Percentiles rank a stretch among this genome's conserved stretches.
These are phyloP conservation scores for Saturnispora gosingensis DNA, from an alignment of 805 yeast species.

Conservation along the genomic window DNA sequence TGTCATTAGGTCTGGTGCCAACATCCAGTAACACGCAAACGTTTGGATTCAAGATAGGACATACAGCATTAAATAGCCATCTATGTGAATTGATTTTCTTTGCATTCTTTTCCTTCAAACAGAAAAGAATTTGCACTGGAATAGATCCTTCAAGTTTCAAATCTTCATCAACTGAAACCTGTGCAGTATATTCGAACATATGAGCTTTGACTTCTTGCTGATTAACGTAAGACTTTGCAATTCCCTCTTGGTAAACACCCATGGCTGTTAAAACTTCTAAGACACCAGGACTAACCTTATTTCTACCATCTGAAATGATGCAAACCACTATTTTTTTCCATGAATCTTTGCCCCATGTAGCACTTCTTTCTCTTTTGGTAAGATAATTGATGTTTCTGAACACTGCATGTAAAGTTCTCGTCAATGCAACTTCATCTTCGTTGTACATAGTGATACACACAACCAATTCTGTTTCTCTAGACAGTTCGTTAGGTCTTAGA, in stretches of 20 bases:
- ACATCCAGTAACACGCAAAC: conserved; percentile 86
- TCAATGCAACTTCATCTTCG: conserved; percentile 82
- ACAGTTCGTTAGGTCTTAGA: conserved; percentile 73
- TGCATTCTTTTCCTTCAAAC: conserved; percentile 84
- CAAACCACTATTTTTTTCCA: conserved; percentile 96
- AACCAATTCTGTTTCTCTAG: conserved; percentile 86
- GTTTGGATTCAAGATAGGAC: conserved; percentile 87
- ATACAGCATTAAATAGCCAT: conserved; percentile 93
- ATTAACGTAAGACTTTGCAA: conserved; percentile 90
- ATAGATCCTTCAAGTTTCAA: conserved; percentile 85
- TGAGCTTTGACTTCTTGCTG: conserved; percentile 89
- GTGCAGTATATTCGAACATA: conserved; percentile 92
- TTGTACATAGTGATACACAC: conserved; percentile 96
- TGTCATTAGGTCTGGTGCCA: conserved; percentile 91
- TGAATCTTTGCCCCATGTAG: conserved; percentile 91
- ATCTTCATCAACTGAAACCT: conserved; percentile 83
- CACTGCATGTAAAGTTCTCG: conserved; percentile 90
- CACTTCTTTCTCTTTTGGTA: conserved; percentile 68
- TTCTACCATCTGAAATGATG: conserved; percentile 90
- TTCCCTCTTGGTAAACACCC: conserved; percentile 96
- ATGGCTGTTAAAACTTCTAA: conserved; percentile 84
- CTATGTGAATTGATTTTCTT: conserved; percentile 96
- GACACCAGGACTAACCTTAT: conserved; percentile 76
- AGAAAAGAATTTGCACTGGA: conserved; percentile 90
- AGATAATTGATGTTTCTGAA: conserved; percentile 87